Percentiles rank a stretch among this genome's conserved stretches.
Conservation (phyloP, 2,329 filamentous ascomycete species). For the Aspergillus pseudotamarii region DNA sequence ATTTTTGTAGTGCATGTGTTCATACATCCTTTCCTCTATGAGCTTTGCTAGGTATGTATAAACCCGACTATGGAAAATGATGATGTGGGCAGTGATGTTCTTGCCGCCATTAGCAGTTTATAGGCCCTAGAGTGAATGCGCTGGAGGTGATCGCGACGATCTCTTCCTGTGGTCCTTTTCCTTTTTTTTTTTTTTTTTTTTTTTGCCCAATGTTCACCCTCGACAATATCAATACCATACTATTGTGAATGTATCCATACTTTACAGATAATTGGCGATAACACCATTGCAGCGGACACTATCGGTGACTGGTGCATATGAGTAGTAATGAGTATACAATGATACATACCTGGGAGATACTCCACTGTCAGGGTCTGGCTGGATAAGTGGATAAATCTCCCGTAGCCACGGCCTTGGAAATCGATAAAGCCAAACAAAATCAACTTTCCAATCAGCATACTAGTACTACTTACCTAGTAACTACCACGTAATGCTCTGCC, state of each 20-base stretch:
- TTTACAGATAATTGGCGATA: not conserved
- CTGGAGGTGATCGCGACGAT: not conserved
- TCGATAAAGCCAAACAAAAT: not conserved
- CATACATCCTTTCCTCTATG: not conserved
- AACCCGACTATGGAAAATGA: not conserved
- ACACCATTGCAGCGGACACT: not conserved
- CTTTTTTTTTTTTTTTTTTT: too few species aligned
- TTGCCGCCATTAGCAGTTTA: not conserved
- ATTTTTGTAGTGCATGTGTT: too few species aligned
- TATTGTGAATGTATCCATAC: not conserved
- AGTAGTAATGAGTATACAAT: not conserved
- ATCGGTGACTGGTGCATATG: not conserved
- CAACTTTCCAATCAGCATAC: not conserved
- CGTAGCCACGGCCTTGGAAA: not conserved
- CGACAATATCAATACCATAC: not conserved
- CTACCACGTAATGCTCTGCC: not conserved
- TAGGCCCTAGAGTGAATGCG: not conserved
- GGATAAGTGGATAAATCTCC: not conserved
- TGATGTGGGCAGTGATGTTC: not conserved
- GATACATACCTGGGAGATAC: not conserved
- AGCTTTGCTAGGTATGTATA: not conserved
- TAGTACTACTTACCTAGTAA: not conserved
- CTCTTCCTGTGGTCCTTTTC: too few species aligned
- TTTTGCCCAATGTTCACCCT: too few species aligned
- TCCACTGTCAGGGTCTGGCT: constrained; percentile 1